phyloP scores from a whole-genome alignment of 2,329 filamentous ascomycete species.

The Colletotrichum sp. region DNA sequence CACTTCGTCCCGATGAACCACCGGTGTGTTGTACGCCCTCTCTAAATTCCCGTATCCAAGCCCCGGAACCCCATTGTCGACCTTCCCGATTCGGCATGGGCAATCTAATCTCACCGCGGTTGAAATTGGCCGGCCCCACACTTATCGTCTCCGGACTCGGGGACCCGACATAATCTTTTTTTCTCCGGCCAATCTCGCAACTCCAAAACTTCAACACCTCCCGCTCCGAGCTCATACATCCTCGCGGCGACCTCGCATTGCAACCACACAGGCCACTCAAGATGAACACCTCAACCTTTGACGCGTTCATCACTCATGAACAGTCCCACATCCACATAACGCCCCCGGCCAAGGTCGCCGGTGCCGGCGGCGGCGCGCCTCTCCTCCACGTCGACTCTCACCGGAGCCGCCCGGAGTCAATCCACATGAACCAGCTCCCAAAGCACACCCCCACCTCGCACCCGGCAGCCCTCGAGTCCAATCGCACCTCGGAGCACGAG shows the following conservation, averaged over 20 bases:
- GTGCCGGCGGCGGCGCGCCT: not conserved
- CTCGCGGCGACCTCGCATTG: not conserved
- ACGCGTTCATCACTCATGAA: not conserved
- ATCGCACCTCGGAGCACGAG: not conserved
- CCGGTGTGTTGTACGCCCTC: fast-evolving
- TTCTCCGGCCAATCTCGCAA: not conserved
- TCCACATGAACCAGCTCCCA: not conserved
- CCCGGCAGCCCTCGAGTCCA: not conserved
- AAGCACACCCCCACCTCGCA: not conserved
- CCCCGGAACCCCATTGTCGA: not conserved
- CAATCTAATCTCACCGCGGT: not conserved
- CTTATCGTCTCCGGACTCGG: not conserved
- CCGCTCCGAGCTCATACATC: fast-evolving
- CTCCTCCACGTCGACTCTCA: not conserved
- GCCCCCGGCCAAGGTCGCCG: not conserved
- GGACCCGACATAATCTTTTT: not conserved
- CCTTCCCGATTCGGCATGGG: not conserved
- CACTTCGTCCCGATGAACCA: not conserved
- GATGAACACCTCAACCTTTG: not conserved
- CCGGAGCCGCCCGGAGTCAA: not conserved
- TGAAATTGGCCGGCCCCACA: not conserved
- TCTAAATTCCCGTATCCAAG: not conserved
- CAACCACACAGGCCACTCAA: fast-evolving
- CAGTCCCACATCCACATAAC: not conserved
- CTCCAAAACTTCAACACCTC: not conserved